Evolutionary conservation across 2,329 filamentous ascomycete species (phyloP).

Genomic region (Helotiales sp.): DNA sequence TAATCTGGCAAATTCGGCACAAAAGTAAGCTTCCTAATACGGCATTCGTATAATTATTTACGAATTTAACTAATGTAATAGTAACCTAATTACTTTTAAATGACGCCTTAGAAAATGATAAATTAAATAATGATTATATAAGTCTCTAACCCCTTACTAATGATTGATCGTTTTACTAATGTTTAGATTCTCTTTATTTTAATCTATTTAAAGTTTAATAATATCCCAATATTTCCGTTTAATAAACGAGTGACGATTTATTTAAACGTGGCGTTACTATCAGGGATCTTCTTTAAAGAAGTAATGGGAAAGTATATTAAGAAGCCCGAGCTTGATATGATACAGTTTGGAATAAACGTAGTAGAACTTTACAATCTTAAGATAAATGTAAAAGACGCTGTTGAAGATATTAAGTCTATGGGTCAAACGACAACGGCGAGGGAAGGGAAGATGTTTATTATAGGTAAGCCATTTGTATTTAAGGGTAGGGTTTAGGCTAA

Average conservation of each 20-base stretch:
- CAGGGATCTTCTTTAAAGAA: conserved; percentile 10
- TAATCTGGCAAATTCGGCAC: conserved; percentile 27
- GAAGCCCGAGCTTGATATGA: conserved; percentile 13
- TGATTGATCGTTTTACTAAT: background rate
- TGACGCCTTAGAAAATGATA: conserved; percentile 9
- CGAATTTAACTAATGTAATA: conserved; percentile 1
- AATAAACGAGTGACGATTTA: conserved; percentile 9
- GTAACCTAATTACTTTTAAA: conserved; percentile 12
- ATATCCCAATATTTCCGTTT: conserved; percentile 5
- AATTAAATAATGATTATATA: conserved; percentile 12
- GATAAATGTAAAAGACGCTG: conserved; percentile 12
- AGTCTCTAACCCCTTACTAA: background rate
- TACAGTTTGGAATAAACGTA: conserved; percentile 9
- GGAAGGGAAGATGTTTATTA: conserved; percentile 13
- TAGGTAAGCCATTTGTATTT: conserved; percentile 13
- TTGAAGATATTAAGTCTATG: conserved; percentile 12
- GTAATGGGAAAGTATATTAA: conserved; percentile 17
- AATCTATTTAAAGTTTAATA: conserved; percentile 12
- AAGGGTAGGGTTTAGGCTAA: conserved; percentile 2
- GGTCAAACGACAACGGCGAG: background rate
- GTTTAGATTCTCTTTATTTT: conserved; percentile 14
- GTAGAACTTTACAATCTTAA: conserved; percentile 7
- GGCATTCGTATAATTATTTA: conserved; percentile 1
- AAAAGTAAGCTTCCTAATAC: conserved; percentile 21
- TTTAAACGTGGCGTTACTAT: conserved; percentile 6